Percentiles rank a stretch among this genome's conserved stretches.
phyloP scores from a whole-genome alignment of 768 basidiomycete genomes.

The Royoungia palumana region DNA sequence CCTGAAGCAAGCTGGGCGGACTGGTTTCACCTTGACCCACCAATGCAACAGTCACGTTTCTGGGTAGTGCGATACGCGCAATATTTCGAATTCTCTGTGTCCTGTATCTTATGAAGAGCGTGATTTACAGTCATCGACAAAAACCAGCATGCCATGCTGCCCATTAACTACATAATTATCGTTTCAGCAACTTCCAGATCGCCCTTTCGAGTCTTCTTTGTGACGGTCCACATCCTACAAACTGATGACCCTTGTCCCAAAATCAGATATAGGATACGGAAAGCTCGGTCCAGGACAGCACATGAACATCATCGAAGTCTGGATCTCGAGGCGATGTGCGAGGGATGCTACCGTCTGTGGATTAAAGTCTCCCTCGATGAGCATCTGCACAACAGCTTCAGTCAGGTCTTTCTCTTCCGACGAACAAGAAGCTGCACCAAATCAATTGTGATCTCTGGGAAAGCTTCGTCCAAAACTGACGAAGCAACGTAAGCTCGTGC shows the following conservation, averaged over 20 bases:
- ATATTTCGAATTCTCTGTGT: too few species aligned
- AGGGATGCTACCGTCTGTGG: conserved; percentile 48
- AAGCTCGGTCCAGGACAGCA: conserved; percentile 51
- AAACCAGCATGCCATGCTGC: too few species aligned
- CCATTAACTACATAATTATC: not conserved
- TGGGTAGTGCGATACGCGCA: too few species aligned
- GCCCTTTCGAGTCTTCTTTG: too few species aligned
- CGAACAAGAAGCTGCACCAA: conserved; percentile 35
- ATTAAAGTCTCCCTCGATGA: conserved; percentile 43
- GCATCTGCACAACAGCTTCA: conserved; percentile 32
- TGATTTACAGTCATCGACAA: too few species aligned
- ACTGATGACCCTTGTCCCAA: conserved; percentile 49
- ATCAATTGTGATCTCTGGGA: conserved; percentile 63
- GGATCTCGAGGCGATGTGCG: conserved; percentile 46
- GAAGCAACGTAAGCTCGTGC: not conserved
- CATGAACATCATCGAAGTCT: conserved; percentile 61
- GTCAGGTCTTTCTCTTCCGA: not conserved
- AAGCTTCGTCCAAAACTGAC: conserved; percentile 57
- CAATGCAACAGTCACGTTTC: too few species aligned
- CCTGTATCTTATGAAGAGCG: too few species aligned
- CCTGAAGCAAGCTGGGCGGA: too few species aligned
- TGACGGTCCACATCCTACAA: conserved; percentile 5
- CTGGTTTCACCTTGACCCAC: too few species aligned
- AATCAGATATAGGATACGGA: conserved; percentile 42
- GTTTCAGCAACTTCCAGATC: too few species aligned